Evolutionary conservation across 768 basidiomycete genomes (phyloP).

Genomic region (Hortiboletus flavorubellus): DNA sequence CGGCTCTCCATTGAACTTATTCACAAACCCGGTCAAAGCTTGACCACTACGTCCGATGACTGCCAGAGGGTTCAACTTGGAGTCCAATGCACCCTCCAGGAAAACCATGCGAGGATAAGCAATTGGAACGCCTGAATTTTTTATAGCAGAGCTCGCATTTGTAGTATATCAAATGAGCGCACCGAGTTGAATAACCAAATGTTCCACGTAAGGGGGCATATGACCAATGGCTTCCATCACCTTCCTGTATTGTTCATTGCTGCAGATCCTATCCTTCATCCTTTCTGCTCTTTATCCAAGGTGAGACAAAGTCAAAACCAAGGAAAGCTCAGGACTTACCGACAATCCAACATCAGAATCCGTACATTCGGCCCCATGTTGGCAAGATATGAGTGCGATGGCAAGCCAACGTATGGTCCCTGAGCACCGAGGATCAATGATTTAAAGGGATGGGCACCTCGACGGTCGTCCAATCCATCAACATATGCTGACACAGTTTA

Average conservation of each 20-base stretch:
- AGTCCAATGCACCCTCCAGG: slow-evolving; percentile 72
- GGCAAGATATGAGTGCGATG: slow-evolving; percentile 78
- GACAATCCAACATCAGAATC: slow-evolving; percentile 78
- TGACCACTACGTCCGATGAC: slow-evolving; percentile 67
- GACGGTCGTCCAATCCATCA: slow-evolving; percentile 67
- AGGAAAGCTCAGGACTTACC: slow-evolving; percentile 42
- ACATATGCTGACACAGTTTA: slow-evolving; percentile 27
- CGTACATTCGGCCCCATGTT: slow-evolving; percentile 76
- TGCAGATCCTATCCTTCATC: slow-evolving; percentile 77
- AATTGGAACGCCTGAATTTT: slow-evolving; percentile 61
- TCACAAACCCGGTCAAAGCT: slow-evolving; percentile 76
- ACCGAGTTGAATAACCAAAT: slow-evolving; percentile 83
- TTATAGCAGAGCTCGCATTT: not conserved
- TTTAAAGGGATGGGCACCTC: slow-evolving; percentile 61
- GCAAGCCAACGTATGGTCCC: slow-evolving; percentile 77
- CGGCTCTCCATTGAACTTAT: slow-evolving; percentile 89
- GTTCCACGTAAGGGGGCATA: slow-evolving; percentile 68
- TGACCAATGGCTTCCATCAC: slow-evolving; percentile 60
- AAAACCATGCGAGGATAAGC: slow-evolving; percentile 95
- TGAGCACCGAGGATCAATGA: slow-evolving; percentile 70
- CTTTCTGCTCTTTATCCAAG: slow-evolving; percentile 68
- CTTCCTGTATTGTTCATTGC: slow-evolving; percentile 64
- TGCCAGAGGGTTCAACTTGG: slow-evolving; percentile 81
- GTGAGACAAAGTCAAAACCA: slow-evolving; percentile 1
- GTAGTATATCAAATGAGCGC: slow-evolving; percentile 1